Conservation (phyloP, 2,329 filamentous ascomycete species). For the Penicillium sumatraense region DNA sequence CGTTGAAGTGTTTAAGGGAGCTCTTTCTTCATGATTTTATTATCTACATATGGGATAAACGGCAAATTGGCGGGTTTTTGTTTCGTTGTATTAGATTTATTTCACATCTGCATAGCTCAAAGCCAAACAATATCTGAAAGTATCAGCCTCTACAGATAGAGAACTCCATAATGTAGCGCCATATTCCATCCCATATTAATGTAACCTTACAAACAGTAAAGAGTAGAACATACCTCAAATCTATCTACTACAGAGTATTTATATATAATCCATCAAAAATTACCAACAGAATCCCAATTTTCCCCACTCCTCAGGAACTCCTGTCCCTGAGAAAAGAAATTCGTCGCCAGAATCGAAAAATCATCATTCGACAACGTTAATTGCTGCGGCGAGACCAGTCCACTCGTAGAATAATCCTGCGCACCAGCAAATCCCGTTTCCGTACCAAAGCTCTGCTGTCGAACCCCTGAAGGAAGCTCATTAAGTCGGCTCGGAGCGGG, state of each 20-base stretch:
- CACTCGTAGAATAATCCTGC: conserved; percentile 19
- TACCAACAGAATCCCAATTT: conserved; percentile 40
- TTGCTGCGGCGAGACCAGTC: conserved; percentile 28
- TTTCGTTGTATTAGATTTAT: background rate
- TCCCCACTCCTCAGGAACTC: conserved; percentile 46
- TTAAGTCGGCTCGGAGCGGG: conserved; percentile 49
- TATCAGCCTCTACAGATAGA: no score
- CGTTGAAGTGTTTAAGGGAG: conserved; percentile 39
- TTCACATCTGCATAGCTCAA: background rate
- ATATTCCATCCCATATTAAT: no score
- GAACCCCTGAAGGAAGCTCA: conserved; percentile 18
- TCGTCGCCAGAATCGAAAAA: conserved; percentile 52
- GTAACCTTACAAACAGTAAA: no score
- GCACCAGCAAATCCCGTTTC: conserved; percentile 19
- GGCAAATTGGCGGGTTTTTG: background rate
- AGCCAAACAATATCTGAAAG: background rate
- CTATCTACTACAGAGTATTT: background rate
- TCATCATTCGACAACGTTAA: conserved; percentile 44
- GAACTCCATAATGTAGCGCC: no score
- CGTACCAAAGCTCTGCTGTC: conserved; percentile 24
- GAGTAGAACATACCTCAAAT: background rate
- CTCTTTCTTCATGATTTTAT: conserved; percentile 21
- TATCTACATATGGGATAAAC: background rate
- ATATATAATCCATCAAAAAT: no score
- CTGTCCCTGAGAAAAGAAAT: conserved; percentile 53